Conservation (phyloP, 148 eudicot genomes). For the Diospyros lotus region DNA sequence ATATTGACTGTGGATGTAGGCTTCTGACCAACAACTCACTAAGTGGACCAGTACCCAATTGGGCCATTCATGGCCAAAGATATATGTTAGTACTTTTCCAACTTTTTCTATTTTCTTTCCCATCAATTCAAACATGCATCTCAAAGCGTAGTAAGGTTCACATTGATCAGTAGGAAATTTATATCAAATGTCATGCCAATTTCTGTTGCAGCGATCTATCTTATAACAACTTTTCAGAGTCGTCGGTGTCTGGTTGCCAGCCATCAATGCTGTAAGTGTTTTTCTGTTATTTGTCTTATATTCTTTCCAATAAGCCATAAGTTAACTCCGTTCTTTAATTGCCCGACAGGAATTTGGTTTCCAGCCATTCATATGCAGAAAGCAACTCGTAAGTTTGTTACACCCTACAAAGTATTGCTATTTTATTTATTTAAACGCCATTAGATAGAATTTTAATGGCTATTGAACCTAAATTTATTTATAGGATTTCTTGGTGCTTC, state of each 20-base stretch:
- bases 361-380: conserved; percentile 34
- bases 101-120: neutral
- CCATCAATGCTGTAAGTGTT: conserved; percentile 15
- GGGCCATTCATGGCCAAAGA: conserved; percentile 37
- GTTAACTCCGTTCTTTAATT: neutral
- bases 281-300: neutral
- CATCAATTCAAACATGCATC: neutral
- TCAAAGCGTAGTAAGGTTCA: neutral
- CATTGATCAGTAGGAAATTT: neutral
- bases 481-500: conserved; percentile 57
- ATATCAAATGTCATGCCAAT: neutral
- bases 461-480: neutral
- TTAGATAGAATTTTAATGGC: neutral
- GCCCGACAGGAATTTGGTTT: conserved; percentile 52
- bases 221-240: conserved; percentile 57
- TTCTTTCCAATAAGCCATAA: neutral
- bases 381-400: conserved; percentile 42
- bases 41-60: conserved; percentile 51
- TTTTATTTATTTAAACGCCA: neutral
- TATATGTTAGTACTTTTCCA: conserved; percentile 12
- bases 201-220: conserved; percentile 71
- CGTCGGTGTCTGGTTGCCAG: conserved; percentile 41
- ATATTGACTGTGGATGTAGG: conserved; percentile 28
- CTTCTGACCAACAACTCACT: conserved; percentile 52
- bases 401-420: neutral